Evolutionary conservation across 169 alveolate species (phyloP), one percentile per base, ranked within the genome.

Genomic region (Plasmodium coatneyi): DNA sequence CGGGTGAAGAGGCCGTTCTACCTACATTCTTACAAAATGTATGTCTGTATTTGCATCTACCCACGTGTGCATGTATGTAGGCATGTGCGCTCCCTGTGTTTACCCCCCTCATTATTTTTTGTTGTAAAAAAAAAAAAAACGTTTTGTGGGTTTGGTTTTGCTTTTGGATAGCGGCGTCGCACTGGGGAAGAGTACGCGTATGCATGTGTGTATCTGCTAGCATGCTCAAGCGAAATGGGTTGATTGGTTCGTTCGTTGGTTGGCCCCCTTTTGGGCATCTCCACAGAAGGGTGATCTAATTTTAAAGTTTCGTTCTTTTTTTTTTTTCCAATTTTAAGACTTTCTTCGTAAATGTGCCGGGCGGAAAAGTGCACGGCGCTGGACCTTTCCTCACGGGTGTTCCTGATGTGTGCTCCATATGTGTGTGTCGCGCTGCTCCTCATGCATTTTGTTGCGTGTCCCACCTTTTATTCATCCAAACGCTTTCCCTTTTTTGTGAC

Each of bases 401-500:
- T 39, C 46, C 46, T 39, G 7, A 39, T 6, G 46, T 2, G 46
- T 39, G 46, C 3, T 46, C n/a, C 39, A 3, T 32, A 3, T 32
- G 28, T 28, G 80, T 83, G 52, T 36, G 41, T 41, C 41, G 56
- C 49, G n/a, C 66, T 12, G n/a, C 56, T 19, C 79, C 16, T 56
- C 41, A 34, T 56, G 70, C 46, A 9, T 71, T 19, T 30, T 25
- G n/a, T 56, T 32, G 54, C 71, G 34, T 82, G 39, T 25, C 56
- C 52, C 72, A 32, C 71, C 1, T 60, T 34, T 34, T 49, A 71
- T 36, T 83, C 41, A 83, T 56, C 56, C 39, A 46, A 43, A 39
- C 74, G 6, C 32, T 83, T n/a, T 25, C 30, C 12, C 43, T 83
- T 84, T 84, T 84, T 84, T 84, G 84, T 84, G 78, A 83, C 72